These are phyloP conservation scores for Coffea eugenioides DNA, from an alignment of 257 asterid species.

Conservation along the genomic window DNA sequence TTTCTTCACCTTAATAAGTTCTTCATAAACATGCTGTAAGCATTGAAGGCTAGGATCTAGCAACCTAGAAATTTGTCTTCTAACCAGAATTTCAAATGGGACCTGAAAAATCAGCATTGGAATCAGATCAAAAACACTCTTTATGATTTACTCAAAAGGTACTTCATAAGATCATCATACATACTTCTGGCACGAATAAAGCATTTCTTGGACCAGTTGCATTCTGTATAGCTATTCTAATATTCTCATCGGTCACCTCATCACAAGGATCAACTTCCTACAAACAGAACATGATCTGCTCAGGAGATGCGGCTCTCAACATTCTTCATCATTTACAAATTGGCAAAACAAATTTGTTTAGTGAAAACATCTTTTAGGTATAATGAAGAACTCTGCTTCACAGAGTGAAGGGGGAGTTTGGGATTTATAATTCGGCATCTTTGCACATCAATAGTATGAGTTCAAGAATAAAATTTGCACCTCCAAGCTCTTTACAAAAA, in stretches of 20 bases:
- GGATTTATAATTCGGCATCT: background rate
- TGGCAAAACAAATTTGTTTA: too few relatives aligned
- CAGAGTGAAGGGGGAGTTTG: too few relatives aligned
- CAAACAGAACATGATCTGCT: constrained; percentile 17
- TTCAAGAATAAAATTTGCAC: constrained; percentile 35
- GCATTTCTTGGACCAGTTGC: constrained; percentile 77
- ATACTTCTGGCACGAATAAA: constrained; percentile 69
- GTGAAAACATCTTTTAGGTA: too few relatives aligned
- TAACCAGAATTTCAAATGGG: constrained; percentile 77
- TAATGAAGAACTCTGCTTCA: too few relatives aligned
- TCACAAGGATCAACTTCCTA: constrained; percentile 90
- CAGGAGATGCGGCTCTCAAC: background rate
- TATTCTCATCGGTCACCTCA: constrained; percentile 71
- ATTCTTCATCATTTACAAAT: background rate
- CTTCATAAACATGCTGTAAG: constrained; percentile 68
- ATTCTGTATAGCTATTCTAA: constrained; percentile 70
- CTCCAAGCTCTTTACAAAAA: constrained; percentile 75
- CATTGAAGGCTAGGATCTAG: constrained; percentile 86
- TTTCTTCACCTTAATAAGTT: constrained; percentile 59
- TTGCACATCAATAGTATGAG: background rate
- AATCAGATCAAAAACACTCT: background rate
- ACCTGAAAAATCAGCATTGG: constrained; percentile 34
- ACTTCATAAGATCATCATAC: constrained; percentile 11
- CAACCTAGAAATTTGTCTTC: constrained; percentile 72
- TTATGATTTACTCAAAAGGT: background rate